These are phyloP conservation scores for Scedosporium minutisporum DNA, from an alignment of 2,329 filamentous ascomycete species.

Conservation along the genomic window DNA sequence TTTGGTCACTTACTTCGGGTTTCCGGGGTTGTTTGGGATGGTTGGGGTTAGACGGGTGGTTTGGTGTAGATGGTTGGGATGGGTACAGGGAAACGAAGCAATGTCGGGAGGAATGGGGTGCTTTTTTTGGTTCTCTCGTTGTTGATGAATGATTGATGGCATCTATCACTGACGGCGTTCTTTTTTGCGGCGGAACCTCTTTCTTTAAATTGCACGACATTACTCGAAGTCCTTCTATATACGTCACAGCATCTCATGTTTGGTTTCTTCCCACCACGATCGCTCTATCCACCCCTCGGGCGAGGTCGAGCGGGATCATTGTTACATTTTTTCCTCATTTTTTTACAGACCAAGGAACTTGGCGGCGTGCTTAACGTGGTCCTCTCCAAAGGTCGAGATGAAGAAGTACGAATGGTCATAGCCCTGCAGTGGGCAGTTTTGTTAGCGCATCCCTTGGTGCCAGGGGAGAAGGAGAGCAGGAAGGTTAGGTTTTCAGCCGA, in stretches of 20 bases:
- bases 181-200: background rate
- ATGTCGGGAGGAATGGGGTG: too few relatives aligned
- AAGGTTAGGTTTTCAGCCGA: background rate
- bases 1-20: too few relatives aligned
- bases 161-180: background rate
- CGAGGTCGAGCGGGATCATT: background rate
- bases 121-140: too few relatives aligned
- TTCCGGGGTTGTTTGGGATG: too few relatives aligned
- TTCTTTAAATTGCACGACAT: too few relatives aligned
- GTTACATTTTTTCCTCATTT: background rate
- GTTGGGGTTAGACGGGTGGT: too few relatives aligned
- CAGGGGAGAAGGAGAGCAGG: background rate
- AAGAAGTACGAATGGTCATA: slow-evolving; percentile 99
- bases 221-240: too few relatives aligned
- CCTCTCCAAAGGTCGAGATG: slow-evolving; percentile 80
- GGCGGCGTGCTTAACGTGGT: slow-evolving; percentile 86
- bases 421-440: slow-evolving; percentile 36
- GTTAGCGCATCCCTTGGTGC: background rate
- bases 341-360: slow-evolving; percentile 54
- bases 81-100: too few relatives aligned
- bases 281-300: background rate
- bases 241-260: too few relatives aligned
- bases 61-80: too few relatives aligned
- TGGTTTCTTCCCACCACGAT: too few relatives aligned
- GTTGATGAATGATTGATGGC: too few relatives aligned